phyloP scores from a whole-genome alignment of 2,329 filamentous ascomycete genomes.

The Exophiala spinifera region DNA sequence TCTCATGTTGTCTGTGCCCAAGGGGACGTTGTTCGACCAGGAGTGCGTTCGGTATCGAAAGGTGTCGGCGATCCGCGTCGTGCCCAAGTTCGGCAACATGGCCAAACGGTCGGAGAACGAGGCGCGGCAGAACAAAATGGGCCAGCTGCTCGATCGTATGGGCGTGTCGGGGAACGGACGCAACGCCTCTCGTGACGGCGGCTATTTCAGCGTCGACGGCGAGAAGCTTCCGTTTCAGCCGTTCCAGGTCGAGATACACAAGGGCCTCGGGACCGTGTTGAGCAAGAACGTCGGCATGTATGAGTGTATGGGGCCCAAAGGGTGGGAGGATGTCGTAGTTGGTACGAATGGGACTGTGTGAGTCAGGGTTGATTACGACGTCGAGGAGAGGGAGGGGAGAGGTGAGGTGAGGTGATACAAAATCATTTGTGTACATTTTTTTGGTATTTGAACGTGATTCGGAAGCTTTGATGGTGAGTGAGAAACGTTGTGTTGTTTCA shows the following conservation, averaged over 20 bases:
- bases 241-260: slow-evolving; percentile 88
- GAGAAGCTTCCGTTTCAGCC: slow-evolving; percentile 82
- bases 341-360: neutral
- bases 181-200: slow-evolving; percentile 56
- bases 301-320: slow-evolving; percentile 48
- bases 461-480: too few relatives aligned
- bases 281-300: slow-evolving; percentile 70
- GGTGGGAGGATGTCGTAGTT: slow-evolving; percentile 22
- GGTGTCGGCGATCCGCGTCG: slow-evolving; percentile 79
- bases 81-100: slow-evolving; percentile 53
- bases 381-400: too few relatives aligned
- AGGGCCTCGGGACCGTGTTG: slow-evolving; percentile 76
- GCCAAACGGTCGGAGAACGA: slow-evolving; percentile 20
- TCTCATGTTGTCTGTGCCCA: slow-evolving; percentile 69
- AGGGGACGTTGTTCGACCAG: slow-evolving; percentile 74
- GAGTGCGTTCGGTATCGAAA: slow-evolving; percentile 77
- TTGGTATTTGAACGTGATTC: too few relatives aligned
- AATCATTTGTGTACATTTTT: too few relatives aligned
- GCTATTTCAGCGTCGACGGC: slow-evolving; percentile 92
- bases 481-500: too few relatives aligned
- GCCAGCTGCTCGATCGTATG: slow-evolving; percentile 7
- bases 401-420: too few relatives aligned
- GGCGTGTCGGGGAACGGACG: neutral
- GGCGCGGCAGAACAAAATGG: slow-evolving; percentile 4
- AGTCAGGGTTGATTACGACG: too few relatives aligned